Base-by-base conservation (phyloP, 352 stramenopile species). In the Phytophthora melonis region DNA sequence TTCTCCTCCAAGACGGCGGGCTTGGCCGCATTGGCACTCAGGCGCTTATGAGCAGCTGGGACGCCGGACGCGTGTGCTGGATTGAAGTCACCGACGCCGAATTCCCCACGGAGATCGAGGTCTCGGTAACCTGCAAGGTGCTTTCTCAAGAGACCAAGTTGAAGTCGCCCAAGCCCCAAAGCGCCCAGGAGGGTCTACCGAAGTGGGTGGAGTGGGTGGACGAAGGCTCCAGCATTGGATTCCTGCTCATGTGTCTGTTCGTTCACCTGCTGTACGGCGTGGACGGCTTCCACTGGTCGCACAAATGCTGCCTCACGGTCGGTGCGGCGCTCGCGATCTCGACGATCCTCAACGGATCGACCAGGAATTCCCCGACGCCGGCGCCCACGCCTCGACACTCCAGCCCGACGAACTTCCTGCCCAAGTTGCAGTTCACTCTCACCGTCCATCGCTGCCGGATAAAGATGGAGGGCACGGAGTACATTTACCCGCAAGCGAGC, bases 231-330 rank as follows among this genome's bases (percentile, higher is more conserved):
- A 94, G 87, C 68, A 84, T 93, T 23, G 89, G 89, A 9, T 95
- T 94, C 54, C 63, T 95, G 63, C 74, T 95, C 60, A 92, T 95
- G 83, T 93, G 87, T 36, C 69, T 95, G 23, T 93, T 95, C 47
- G 89, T 95, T 25, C 89, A 95, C 57, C 77, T 95, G 52, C 73
- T 95, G 5, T 92, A 93, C 47, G 89, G 89, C 32, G 89, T 95
- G 30, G 87, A 95, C 43, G 89, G 87, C 34, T 95, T 95, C 58
- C 89, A 95, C 65, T 95, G 89, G 89, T 83, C 86, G 23, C 89
- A 95, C 78, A 95, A 95, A 70, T 93, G 86, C 70, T 95, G 89
- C 63, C 80, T 95, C 54, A 95, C 89, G 1, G 78, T 93, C 32
- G 89, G 89, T 58, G 89, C 89, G 0, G 89, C 89, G 14, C 80